A percentile compares a stretch with the other conserved stretches of the same genome.
Evolutionary conservation across 177 flowering plant species (phyloP).

Genomic region (Vitis hybrid): DNA sequence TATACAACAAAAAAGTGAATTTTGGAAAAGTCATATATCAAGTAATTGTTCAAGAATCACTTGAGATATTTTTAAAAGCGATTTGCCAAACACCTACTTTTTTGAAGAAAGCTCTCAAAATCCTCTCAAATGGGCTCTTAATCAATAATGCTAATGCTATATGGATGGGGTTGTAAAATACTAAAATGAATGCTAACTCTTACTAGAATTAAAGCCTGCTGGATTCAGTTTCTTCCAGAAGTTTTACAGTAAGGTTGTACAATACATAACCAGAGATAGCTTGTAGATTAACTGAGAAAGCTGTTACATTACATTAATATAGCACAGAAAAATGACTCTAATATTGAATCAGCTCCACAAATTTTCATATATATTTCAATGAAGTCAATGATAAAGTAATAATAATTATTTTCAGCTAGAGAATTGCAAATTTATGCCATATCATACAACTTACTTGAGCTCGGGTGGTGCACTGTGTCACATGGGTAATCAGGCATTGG

Average conservation of each 20-base stretch:
- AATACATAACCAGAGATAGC: background rate
- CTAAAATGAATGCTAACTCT: background rate
- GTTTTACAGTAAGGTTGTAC: background rate
- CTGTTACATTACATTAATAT: background rate
- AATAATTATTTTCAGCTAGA: no score
- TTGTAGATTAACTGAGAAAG: background rate
- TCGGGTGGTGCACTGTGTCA: conserved; percentile 69
- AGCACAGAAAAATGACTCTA: background rate
- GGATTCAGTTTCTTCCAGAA: background rate
- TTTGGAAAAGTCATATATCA: no score
- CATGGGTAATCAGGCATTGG: conserved; percentile 88
- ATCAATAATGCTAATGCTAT: background rate
- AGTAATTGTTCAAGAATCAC: no score
- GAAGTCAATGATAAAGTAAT: no score
- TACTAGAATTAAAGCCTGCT: background rate
- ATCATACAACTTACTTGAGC: conserved; percentile 62
- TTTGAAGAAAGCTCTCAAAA: no score
- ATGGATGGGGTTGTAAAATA: background rate
- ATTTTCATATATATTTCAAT: no score
- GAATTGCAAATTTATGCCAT: background rate
- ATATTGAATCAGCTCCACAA: no score
- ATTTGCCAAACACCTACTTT: no score
- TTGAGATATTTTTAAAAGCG: no score
- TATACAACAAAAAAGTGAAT: no score
- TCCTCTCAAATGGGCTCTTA: background rate